Conservation (phyloP, 768 basidiomycete species). For the Psilocybe azurescens region DNA sequence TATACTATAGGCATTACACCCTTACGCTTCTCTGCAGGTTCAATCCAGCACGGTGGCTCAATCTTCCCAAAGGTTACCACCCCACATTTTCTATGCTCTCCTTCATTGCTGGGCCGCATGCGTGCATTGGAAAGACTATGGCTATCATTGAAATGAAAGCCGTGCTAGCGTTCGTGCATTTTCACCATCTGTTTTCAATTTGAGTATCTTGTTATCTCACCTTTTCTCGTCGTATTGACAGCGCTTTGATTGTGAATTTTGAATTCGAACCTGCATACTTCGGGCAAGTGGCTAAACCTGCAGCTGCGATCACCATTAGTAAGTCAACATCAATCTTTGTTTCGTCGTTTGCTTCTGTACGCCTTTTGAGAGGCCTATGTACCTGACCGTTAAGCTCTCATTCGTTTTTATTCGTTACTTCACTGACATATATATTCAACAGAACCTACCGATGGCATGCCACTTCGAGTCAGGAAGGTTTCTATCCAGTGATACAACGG, state of each 20-base stretch:
- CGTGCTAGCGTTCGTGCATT: slow-evolving; percentile 35
- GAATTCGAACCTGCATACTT: slow-evolving; percentile 46
- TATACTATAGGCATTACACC: slow-evolving; percentile 23
- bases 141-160: slow-evolving; percentile 53
- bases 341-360: neutral
- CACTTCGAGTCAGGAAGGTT: slow-evolving; percentile 19
- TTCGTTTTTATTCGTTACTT: neutral
- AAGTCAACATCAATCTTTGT: slow-evolving; percentile 18
- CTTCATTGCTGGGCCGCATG: slow-evolving; percentile 40
- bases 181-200: neutral
- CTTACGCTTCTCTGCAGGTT: slow-evolving; percentile 38
- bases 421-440: neutral
- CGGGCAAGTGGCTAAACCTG: slow-evolving; percentile 45
- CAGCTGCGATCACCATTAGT: slow-evolving; percentile 56
- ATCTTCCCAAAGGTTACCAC: slow-evolving; percentile 31
- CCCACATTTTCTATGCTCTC: slow-evolving; percentile 25
- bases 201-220: neutral
- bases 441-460: slow-evolving; percentile 48
- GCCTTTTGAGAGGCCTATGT: neutral
- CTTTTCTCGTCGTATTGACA: slow-evolving; percentile 10
- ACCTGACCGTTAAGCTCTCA: neutral
- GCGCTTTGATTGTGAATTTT: slow-evolving; percentile 47
- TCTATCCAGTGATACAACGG: neutral
- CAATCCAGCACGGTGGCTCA: slow-evolving; percentile 45
- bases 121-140: slow-evolving; percentile 39